Conservation (phyloP, 202 grass and related monocot species). For the Dendrocalamus latiflorus region DNA sequence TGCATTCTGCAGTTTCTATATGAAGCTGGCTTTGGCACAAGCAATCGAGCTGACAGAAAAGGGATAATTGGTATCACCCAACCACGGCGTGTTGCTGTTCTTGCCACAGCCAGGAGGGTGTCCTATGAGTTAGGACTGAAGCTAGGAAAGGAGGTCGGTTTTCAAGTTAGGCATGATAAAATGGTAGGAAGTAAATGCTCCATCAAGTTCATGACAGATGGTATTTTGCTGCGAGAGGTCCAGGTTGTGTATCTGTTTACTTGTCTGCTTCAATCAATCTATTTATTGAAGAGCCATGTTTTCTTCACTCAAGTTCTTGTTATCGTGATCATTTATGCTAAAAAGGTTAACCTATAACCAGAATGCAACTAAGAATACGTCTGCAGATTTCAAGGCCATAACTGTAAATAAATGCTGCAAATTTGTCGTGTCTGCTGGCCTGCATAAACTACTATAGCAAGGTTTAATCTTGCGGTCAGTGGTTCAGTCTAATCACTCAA, state of each 20-base stretch:
- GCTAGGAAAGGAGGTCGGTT: slow-evolving; percentile 84
- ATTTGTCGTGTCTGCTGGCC: neutral
- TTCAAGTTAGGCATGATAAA: slow-evolving; percentile 98
- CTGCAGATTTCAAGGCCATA: neutral
- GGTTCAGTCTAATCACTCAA: neutral
- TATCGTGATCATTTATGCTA: neutral
- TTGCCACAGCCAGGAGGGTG: slow-evolving; percentile 83
- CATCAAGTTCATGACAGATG: slow-evolving; percentile 99
- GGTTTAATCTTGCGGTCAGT: neutral
- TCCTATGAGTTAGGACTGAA: slow-evolving; percentile 84
- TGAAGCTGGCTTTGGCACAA: slow-evolving; percentile 93
- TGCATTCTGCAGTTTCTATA: slow-evolving; percentile 70
- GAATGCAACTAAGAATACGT: neutral
- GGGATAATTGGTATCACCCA: slow-evolving; percentile 97
- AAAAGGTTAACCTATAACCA: slow-evolving; percentile 7
- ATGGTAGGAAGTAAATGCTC: too few relatives aligned
- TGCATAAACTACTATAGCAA: neutral
- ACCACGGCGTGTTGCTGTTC: slow-evolving; percentile 86
- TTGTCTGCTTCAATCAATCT: slow-evolving; percentile 18
- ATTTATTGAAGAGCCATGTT: slow-evolving; percentile 6
- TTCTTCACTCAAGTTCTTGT: slow-evolving; percentile 8
- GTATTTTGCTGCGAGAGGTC: slow-evolving; percentile 90
- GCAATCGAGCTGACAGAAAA: slow-evolving; percentile 62
- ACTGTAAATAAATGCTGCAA: neutral
- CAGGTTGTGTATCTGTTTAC: slow-evolving; percentile 51